Evolutionary conservation across 345 rosid genomes (phyloP).

Genomic region (Salix purpurea): DNA sequence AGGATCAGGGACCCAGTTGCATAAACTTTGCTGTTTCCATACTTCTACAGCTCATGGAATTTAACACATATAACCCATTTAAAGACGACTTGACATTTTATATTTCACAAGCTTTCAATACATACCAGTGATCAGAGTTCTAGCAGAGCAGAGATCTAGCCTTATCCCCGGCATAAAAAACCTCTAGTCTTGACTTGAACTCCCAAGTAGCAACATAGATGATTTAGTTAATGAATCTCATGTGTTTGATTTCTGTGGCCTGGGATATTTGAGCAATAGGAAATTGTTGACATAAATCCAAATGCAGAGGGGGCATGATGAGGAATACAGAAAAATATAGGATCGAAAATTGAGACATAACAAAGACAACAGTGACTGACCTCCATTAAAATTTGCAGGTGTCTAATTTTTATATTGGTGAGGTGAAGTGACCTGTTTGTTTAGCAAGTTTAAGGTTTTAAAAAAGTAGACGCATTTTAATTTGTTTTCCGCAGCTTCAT

Average conservation of each 20-base stretch:
- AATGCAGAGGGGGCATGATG: neutral
- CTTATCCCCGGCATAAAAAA: neutral
- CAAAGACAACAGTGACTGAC: constrained; percentile 16
- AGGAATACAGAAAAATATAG: constrained; percentile 3
- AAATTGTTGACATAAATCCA: constrained; percentile 2
- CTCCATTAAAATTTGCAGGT: constrained; percentile 5
- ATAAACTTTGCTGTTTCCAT: neutral
- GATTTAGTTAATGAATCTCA: neutral
- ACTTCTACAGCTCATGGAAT: neutral
- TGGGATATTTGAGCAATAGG: neutral
- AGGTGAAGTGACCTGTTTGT: constrained; percentile 19
- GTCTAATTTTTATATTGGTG: neutral
- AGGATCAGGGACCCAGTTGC: neutral
- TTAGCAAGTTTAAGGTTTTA: neutral
- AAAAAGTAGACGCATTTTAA: neutral
- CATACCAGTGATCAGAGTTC: neutral
- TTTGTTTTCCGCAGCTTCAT: neutral
- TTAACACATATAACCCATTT: neutral
- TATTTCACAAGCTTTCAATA: neutral
- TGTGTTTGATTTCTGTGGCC: neutral
- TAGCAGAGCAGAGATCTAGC: neutral
- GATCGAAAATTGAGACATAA: constrained; percentile 7
- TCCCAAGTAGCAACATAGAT: neutral
- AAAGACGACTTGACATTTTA: neutral
- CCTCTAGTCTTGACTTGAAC: neutral